These are phyloP conservation scores for Vitis riparia DNA, from an alignment of 164 flowering plant species.

Conservation along the genomic window DNA sequence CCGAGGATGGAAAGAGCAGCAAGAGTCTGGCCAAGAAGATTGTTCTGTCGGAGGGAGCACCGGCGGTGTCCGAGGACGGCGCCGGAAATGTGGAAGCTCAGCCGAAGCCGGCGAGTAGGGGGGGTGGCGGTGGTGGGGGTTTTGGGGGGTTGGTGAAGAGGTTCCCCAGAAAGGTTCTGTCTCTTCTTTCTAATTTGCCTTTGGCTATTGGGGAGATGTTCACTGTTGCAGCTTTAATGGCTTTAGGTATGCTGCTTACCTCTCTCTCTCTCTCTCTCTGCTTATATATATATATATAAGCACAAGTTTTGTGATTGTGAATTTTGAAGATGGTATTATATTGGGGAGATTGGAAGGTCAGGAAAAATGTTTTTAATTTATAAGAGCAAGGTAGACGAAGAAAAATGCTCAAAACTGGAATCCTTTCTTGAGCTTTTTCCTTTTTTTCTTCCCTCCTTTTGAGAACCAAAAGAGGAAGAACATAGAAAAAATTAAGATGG, in stretches of 20 bases:
- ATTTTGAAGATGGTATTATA: no score
- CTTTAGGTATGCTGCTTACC: slow-evolving; percentile 55
- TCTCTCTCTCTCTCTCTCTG: background rate
- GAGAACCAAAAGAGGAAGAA: no score
- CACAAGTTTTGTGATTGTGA: background rate
- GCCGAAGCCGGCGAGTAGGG: slow-evolving; percentile 5
- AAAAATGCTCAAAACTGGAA: no score
- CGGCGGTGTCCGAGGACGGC: slow-evolving; percentile 41
- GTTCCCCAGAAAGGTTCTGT: slow-evolving; percentile 53
- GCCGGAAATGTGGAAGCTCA: slow-evolving; percentile 16
- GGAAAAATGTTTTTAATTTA: no score
- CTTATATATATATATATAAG: background rate
- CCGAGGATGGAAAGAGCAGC: slow-evolving; percentile 24
- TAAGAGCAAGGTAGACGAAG: no score
- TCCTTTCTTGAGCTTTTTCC: no score
- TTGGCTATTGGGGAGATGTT: slow-evolving; percentile 91
- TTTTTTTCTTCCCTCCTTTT: no score
- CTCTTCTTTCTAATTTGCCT: slow-evolving; percentile 73
- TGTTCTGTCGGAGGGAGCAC: slow-evolving; percentile 44
- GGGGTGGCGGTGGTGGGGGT: slow-evolving; percentile 6
- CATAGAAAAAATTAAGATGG: no score
- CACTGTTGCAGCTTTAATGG: slow-evolving; percentile 83
- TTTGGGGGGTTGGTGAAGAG: slow-evolving; percentile 36
- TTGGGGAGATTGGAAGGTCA: no score
- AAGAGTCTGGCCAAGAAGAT: slow-evolving; percentile 46